Evolutionary conservation across 768 basidiomycete genomes (phyloP), one percentile per base, ranked within the genome.

Genomic region (Asterophora parasitica): DNA sequence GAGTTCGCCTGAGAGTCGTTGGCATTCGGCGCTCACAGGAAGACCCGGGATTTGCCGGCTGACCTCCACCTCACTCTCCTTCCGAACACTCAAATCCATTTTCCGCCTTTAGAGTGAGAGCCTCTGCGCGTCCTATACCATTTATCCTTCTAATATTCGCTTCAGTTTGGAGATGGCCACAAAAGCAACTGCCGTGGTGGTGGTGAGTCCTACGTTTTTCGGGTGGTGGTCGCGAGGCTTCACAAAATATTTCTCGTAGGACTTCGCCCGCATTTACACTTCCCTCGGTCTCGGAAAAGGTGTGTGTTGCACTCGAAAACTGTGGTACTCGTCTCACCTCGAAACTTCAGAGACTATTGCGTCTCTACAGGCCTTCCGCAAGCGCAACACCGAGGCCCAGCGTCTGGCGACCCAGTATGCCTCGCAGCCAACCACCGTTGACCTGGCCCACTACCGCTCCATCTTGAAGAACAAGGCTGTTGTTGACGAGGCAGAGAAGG

Each of bases 301-400:
- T 89, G 44, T 89, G 44, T n/a, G 76, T 66, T 35, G 16, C 46
- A 33, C 10, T 47, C 16, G 17, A 30, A 36, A 4, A n/a, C 33
- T 15, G 30, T 26, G n/a, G 31, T 15, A 23, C 32, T 35, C 11
- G n/a, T 35, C 46, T 43, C 28, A 46, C 43, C 19, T 38, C 8
- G 34, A 32, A 30, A 50, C 27, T 47, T 17, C 68, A 92, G 92
- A 97, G 75, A 94, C 95, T 58, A 78, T 96, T 61, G 76, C 90
- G 46, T 71, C 91, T 44, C 79, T 99, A 43, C 89, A 91, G 67
- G 87, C 89, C 33, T 98, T 99, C 85, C 89, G 96, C 71, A 96
- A 94, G 70, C 91, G 96, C 51, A 83, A 95, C 69, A 73, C 74
- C 56, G 91, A 97, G 46, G 95, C 96, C 48, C 85, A 88, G 62